These are phyloP conservation scores for Lactifluus subvellereus DNA, from an alignment of 768 basidiomycete genomes.

Conservation along the genomic window DNA sequence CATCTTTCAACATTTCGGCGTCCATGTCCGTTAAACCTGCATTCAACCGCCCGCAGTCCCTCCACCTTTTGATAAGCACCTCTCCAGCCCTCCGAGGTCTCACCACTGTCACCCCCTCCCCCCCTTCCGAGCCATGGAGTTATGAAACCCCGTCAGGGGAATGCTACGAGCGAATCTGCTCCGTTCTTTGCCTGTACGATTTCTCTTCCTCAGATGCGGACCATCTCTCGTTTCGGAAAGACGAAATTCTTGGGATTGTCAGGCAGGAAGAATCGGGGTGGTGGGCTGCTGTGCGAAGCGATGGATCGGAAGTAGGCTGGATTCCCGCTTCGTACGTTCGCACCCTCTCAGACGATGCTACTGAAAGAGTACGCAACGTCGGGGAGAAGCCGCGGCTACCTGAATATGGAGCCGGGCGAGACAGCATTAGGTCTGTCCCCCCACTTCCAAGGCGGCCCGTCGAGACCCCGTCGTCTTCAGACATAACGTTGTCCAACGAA, in stretches of 20 bases:
- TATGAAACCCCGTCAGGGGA: conserved; percentile 28
- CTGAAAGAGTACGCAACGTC: conserved; percentile 41
- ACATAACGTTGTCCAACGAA: not conserved
- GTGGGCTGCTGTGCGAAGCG: conserved; percentile 69
- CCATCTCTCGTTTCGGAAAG: conserved; percentile 56
- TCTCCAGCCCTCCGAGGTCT: not conserved
- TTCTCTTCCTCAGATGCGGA: conserved; percentile 56
- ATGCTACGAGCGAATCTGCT: conserved; percentile 38
- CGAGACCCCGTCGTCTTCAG: conserved; percentile 9
- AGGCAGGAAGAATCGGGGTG: conserved; percentile 68
- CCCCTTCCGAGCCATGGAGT: conserved; percentile 15
- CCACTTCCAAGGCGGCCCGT: conserved; percentile 26
- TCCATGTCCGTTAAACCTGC: conserved; percentile 15
- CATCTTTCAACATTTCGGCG: not conserved
- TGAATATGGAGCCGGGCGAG: conserved; percentile 43
- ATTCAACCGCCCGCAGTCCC: conserved; percentile 9
- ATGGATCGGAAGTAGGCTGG: conserved; percentile 59
- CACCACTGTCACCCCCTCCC: not conserved
- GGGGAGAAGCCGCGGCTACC: conserved; percentile 38
- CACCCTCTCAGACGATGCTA: conserved; percentile 46
- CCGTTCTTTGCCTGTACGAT: conserved; percentile 62
- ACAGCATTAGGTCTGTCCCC: conserved; percentile 38
- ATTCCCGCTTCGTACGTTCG: conserved; percentile 68
- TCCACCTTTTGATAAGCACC: conserved; percentile 15
- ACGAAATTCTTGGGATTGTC: conserved; percentile 63